Percentiles rank a stretch among this genome's conserved stretches.
Conservation (phyloP, 1,284 basidiomycete species). For the Rhizoctonia solani region DNA sequence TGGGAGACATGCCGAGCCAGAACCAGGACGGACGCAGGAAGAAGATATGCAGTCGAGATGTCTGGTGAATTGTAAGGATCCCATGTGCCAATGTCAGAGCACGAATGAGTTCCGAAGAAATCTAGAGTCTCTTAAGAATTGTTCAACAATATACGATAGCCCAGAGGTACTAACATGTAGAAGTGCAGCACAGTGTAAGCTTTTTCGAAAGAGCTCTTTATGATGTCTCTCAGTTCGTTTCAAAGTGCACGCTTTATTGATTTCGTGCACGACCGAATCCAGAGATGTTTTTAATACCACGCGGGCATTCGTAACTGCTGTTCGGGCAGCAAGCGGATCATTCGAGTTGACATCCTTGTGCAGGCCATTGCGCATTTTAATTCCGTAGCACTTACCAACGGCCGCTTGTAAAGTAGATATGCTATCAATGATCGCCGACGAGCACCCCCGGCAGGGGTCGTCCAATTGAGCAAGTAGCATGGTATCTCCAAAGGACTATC, state of each 20-base stretch:
- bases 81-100: conserved; percentile 42
- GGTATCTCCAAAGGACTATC: neutral
- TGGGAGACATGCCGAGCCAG: conserved; percentile 56
- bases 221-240: neutral
- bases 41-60: conserved; percentile 48
- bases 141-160: neutral
- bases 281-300: conserved; percentile 5
- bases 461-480: neutral
- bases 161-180: conserved; percentile 12
- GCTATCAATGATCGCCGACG: no score
- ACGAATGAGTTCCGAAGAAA: conserved; percentile 12
- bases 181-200: conserved; percentile 13
- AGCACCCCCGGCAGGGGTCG: neutral
- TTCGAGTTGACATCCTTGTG: neutral
- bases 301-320: neutral
- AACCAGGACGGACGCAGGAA: conserved; percentile 52
- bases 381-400: no score
- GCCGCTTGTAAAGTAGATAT: no score
- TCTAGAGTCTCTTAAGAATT: neutral
- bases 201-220: conserved; percentile 24
- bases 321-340: neutral
- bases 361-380: no score
- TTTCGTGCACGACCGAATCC: conserved; percentile 15
- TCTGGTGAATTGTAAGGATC: conserved; percentile 47
- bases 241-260: neutral